Evolutionary conservation across 257 asterid species (phyloP).

Genomic region (Solanum piurae): DNA sequence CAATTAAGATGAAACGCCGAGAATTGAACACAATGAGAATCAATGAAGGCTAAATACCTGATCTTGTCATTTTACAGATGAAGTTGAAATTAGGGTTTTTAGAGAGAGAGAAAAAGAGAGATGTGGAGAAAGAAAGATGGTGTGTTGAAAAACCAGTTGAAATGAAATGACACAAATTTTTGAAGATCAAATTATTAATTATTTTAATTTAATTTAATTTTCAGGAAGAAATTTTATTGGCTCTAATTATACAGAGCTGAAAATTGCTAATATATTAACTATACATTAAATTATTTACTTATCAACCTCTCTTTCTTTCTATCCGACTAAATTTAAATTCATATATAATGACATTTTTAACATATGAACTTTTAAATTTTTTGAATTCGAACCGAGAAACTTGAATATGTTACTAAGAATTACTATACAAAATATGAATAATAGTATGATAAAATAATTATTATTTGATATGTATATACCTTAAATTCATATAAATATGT

Average conservation of each 20-base stretch:
- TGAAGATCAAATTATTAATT: conserved; percentile 1
- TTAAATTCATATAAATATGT: background rate
- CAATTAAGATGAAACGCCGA: background rate
- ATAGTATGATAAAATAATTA: background rate
- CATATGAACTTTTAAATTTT: too few species aligned
- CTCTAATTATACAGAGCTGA: conserved; percentile 2
- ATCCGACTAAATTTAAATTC: background rate
- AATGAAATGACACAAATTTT: background rate
- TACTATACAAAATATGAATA: background rate
- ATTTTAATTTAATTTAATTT: background rate
- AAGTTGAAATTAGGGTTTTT: conserved; percentile 53
- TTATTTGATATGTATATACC: background rate
- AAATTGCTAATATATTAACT: background rate
- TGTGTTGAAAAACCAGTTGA: conserved; percentile 11
- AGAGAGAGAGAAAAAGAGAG: conserved; percentile 9
- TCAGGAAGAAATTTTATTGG: conserved; percentile 17
- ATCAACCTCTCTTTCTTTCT: background rate
- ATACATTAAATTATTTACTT: background rate
- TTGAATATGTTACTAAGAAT: background rate
- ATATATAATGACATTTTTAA: background rate
- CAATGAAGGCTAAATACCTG: conserved; percentile 21
- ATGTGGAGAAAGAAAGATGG: conserved; percentile 10
- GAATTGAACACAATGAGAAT: conserved; percentile 10
- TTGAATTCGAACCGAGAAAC: too few species aligned
- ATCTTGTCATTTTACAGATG: conserved; percentile 25